Base-by-base conservation (phyloP, 2,329 filamentous ascomycete species). In the Graphium sp. region DNA sequence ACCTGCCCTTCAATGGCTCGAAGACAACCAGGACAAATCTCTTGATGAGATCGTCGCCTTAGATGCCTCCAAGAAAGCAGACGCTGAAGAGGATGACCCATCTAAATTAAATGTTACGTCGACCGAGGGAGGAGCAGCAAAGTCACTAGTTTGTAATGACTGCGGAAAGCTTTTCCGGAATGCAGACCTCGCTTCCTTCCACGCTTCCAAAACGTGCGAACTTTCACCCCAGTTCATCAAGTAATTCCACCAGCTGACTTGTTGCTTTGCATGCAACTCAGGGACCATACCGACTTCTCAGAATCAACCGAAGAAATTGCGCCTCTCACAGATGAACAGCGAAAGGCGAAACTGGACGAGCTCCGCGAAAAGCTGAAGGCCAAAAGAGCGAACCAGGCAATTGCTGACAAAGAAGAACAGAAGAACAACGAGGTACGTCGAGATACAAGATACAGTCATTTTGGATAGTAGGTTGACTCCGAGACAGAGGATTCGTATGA, bases 261-360 rank as follows among this genome's bases (percentile, higher is more conserved):
- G 9, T 30, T 20, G 25, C 14, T 5, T n/a, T 6, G 10, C 4
- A 13, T 18, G 6, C 13, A 22, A 8, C 17, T 10, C 32, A 80
- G 74, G 7, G 79, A 82, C 27, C 89, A 98, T 51, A 71, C 74
- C 26, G 79, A 94, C 52, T 98, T 98, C 48, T 69, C 79, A 13
- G 84, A 98, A 49, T 94, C 85, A 0, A 87, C 81, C 4, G 87
- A 95, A 43, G 84, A 91, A 46, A 74, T 98, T 39, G 77, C 80
- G 4, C 82, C 87, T 1, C 57, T 98, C 43, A 94, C 85, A 0
- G 84, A 87, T 39, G 85, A 91, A 35, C 77, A 98, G 56, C 94
- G 89, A 61, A 74, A 75, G 45, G 64, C 70, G n/a, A 77, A 67
- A 41, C 64, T 98, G 4, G 62, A 70, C 18, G 80, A 89, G 41